phyloP scores from a whole-genome alignment of 441 rosid genomes.

The Flueggea neowawraea region DNA sequence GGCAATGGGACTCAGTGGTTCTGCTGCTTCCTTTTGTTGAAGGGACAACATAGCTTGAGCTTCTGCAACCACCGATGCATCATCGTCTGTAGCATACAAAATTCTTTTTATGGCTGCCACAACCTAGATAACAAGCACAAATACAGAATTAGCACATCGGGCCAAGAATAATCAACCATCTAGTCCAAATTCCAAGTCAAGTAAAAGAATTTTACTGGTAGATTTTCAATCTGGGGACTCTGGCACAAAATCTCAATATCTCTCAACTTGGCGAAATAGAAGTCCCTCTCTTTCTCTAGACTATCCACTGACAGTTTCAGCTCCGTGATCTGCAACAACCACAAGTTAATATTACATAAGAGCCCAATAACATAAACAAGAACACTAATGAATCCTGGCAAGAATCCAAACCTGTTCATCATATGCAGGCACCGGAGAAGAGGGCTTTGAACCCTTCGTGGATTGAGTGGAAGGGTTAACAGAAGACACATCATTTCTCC shows the following conservation, averaged over 20 bases:
- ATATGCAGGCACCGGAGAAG: conserved; percentile 48
- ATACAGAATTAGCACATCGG: not conserved
- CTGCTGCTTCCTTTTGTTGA: conserved; percentile 36
- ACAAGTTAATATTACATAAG: not conserved
- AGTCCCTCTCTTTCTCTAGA: conserved; percentile 97
- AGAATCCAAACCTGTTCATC: conserved; percentile 67
- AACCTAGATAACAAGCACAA: conserved; percentile 39
- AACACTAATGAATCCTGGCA: not conserved
- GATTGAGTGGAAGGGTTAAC: conserved; percentile 39
- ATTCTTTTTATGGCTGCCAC: conserved; percentile 77
- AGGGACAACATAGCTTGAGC: conserved; percentile 61
- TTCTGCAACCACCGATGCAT: conserved; percentile 56
- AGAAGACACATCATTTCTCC: conserved; percentile 49
- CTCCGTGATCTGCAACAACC: conserved; percentile 64
- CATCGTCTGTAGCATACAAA: conserved; percentile 76
- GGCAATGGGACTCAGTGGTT: conserved; percentile 56
- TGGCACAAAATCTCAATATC: conserved; percentile 91
- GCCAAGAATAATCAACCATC: not conserved
- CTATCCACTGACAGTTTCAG: conserved; percentile 90
- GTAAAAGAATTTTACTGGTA: conserved; percentile 39
- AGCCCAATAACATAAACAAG: too few relatives aligned
- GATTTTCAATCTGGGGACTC: conserved; percentile 55
- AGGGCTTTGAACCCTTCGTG: conserved; percentile 48
- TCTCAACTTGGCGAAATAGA: conserved; percentile 84
- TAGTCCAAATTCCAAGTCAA: not conserved